Conservation (phyloP, 2,329 filamentous ascomycete genomes). For the Coniochaeta ligniaria region DNA sequence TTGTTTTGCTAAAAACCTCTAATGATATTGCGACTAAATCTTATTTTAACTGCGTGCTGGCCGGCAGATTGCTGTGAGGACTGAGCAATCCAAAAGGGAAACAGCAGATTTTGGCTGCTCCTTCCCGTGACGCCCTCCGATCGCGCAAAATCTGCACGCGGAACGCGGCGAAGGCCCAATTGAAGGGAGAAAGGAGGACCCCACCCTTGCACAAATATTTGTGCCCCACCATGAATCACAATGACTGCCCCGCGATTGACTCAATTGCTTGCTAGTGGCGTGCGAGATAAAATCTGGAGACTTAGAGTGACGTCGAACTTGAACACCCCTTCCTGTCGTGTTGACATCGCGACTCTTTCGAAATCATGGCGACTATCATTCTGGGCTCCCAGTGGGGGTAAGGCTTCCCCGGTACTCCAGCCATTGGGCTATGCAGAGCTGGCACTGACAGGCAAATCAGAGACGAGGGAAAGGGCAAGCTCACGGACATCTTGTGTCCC, state of each 20-base stretch:
- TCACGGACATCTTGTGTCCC: constrained; percentile 48
- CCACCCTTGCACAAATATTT: too few species aligned
- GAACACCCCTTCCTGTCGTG: background rate
- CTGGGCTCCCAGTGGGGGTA: constrained; percentile 54
- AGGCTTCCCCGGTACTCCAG: constrained; percentile 15
- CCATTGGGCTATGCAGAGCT: background rate
- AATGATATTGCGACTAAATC: too few species aligned
- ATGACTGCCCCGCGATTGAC: background rate
- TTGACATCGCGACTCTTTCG: background rate
- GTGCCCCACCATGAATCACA: too few species aligned
- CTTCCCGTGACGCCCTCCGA: background rate
- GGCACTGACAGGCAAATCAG: constrained; percentile 7
- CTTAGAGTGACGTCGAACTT: background rate
- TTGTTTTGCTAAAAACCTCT: too few species aligned
- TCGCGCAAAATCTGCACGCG: background rate
- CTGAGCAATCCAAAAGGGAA: too few species aligned
- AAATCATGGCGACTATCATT: constrained; percentile 44
- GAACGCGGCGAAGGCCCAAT: too few species aligned
- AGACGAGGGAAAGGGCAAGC: constrained; percentile 36
- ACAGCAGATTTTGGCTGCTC: background rate
- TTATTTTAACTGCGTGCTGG: background rate
- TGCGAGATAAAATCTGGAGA: background rate
- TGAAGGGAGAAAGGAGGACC: too few species aligned
- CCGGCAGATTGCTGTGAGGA: too few species aligned
- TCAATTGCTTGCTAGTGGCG: background rate